Evolutionary conservation across 139 green algal species (phyloP).

Genomic region (Ettlia oleoabundans): DNA sequence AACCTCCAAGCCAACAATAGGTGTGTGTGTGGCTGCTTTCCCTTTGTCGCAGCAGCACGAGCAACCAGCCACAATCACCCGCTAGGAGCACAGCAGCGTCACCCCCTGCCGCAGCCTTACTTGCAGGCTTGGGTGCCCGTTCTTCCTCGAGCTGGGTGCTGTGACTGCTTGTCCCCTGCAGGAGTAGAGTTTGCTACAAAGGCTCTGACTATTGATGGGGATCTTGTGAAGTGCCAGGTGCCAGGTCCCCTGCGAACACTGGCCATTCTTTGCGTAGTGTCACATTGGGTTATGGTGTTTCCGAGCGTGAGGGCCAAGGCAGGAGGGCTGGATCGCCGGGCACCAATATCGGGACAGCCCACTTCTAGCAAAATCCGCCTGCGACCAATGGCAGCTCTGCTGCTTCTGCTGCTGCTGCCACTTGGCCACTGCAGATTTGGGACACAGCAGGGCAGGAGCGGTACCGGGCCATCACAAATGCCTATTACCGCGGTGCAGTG

Average conservation of each 20-base stretch:
- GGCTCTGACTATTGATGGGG: constrained; percentile 83
- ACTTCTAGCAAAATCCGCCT: too few relatives aligned
- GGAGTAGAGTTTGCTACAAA: constrained; percentile 97
- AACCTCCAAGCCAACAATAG: constrained; percentile 98
- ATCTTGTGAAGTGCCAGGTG: constrained; percentile 95
- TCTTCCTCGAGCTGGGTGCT: too few relatives aligned
- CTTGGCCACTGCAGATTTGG: constrained; percentile 78
- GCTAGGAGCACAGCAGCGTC: too few relatives aligned
- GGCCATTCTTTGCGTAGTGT: too few relatives aligned
- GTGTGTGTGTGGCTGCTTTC: constrained; percentile 5
- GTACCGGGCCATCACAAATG: constrained; percentile 96
- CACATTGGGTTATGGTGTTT: too few relatives aligned
- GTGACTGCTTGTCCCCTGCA: neutral
- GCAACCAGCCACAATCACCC: too few relatives aligned
- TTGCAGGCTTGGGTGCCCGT: too few relatives aligned
- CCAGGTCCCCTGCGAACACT: neutral
- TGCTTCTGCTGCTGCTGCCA: neutral
- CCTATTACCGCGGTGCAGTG: constrained; percentile 96
- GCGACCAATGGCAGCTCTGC: too few relatives aligned
- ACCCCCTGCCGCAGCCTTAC: too few relatives aligned
- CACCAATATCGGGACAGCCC: too few relatives aligned
- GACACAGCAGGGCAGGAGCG: constrained; percentile 96
- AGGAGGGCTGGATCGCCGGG: too few relatives aligned
- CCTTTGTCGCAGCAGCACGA: neutral
- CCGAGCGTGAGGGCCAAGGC: too few relatives aligned